A percentile compares a stretch with the other conserved stretches of the same genome.
phyloP scores from a whole-genome alignment of 2,329 filamentous ascomycete genomes.

The Cephalotrichum gorgonifer region DNA sequence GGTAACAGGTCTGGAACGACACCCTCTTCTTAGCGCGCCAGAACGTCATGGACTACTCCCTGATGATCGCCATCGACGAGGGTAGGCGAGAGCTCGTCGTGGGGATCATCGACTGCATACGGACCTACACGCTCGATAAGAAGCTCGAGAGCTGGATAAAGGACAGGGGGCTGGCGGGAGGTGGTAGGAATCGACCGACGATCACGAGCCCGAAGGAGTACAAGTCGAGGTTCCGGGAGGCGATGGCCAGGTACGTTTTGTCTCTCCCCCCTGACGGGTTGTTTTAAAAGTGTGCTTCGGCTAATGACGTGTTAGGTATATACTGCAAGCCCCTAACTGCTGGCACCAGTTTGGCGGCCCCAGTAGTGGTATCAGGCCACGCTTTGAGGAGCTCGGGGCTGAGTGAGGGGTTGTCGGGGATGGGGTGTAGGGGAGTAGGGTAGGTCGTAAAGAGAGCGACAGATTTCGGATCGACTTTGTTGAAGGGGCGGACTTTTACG shows the following conservation, averaged over 20 bases:
- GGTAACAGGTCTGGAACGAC: conserved; percentile 68
- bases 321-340: conserved; percentile 63
- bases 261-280: too few relatives aligned
- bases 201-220: conserved; percentile 98
- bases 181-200: conserved; percentile 74
- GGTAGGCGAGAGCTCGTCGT: conserved; percentile 82
- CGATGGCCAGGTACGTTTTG: conserved; percentile 74
- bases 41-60: conserved; percentile 97
- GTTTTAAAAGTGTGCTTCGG: too few relatives aligned
- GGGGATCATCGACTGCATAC: conserved; percentile 96
- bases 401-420: background rate
- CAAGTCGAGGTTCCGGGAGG: conserved; percentile 88
- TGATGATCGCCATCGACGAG: conserved; percentile 98
- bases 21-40: conserved; percentile 89
- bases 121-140: conserved; percentile 99
- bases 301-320: conserved; percentile 53
- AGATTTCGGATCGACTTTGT: background rate
- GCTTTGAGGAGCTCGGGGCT: background rate
- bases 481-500: background rate
- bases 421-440: too few relatives aligned
- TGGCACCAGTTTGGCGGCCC: conserved; percentile 56
- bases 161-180: conserved; percentile 73
- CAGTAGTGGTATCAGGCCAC: conserved; percentile 8
- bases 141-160: conserved; percentile 99
- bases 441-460: too few relatives aligned